Percentiles rank a stretch among this genome's conserved stretches.
These are phyloP conservation scores for Incumbomyces delicatus DNA, from an alignment of 2,329 filamentous ascomycete genomes.

Conservation along the genomic window DNA sequence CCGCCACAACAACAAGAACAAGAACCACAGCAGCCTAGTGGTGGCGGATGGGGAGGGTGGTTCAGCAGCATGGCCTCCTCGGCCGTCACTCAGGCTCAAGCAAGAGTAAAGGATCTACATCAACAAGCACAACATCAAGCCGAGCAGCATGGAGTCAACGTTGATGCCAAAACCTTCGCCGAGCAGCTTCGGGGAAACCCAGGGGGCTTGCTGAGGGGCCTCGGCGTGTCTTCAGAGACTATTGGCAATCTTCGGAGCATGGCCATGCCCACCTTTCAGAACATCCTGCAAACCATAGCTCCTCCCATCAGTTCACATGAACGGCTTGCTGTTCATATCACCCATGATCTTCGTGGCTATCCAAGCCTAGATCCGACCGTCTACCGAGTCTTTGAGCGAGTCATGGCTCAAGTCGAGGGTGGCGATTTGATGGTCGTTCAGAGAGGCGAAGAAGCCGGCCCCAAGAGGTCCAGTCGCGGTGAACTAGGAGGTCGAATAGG, in stretches of 20 bases:
- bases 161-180: conserved; percentile 87
- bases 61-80: conserved; percentile 67
- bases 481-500: conserved; percentile 45
- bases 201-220: conserved; percentile 57
- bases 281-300: conserved; percentile 86
- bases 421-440: conserved; percentile 91
- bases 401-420: conserved; percentile 98
- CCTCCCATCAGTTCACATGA: conserved; percentile 96
- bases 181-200: conserved; percentile 89
- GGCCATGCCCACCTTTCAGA: conserved; percentile 88
- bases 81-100: conserved; percentile 79
- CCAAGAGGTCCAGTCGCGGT: conserved; percentile 50
- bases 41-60: conserved; percentile 82
- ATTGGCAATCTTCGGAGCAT: conserved; percentile 78
- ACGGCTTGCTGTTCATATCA: conserved; percentile 92
- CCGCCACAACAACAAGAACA: conserved; percentile 26
- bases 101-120: conserved; percentile 86
- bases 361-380: conserved; percentile 89
- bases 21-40: conserved; percentile 36
- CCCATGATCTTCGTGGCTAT: conserved; percentile 89
- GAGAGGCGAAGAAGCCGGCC: conserved; percentile 74
- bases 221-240: conserved; percentile 53
- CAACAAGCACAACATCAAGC: conserved; percentile 56
- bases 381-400: conserved; percentile 80
- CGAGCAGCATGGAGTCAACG: conserved; percentile 37